Evolutionary conservation across 2,329 filamentous ascomycete species (phyloP).

Genomic region (Claviceps cyperi): DNA sequence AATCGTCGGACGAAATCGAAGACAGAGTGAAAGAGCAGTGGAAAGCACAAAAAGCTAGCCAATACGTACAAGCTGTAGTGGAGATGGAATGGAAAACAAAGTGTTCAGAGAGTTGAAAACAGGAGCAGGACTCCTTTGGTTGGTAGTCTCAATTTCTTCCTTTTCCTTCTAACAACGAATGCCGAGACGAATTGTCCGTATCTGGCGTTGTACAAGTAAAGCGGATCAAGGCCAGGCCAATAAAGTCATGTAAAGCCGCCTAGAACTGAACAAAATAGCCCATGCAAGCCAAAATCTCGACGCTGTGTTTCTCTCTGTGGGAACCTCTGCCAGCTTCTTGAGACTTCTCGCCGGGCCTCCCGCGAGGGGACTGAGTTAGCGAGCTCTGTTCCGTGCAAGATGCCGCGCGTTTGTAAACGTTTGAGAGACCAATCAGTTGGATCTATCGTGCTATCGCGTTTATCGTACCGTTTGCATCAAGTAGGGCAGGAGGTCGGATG

Average conservation of each 20-base stretch:
- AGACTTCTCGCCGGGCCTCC: neutral
- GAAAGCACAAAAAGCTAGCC: conserved; percentile 26
- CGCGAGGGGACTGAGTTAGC: neutral
- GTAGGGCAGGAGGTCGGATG: neutral
- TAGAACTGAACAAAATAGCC: neutral
- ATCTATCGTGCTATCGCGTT: neutral
- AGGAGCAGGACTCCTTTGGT: conserved; percentile 2
- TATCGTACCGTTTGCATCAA: neutral
- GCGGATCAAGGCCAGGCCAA: conserved; percentile 1
- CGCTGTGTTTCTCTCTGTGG: neutral
- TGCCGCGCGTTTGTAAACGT: neutral
- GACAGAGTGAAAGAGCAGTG: conserved; percentile 18
- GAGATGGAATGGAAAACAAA: conserved; percentile 3
- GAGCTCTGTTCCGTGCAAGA: neutral
- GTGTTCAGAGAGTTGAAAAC: conserved; percentile 2
- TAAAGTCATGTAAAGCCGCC: conserved; percentile 1
- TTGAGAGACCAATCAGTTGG: neutral
- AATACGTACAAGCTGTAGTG: conserved; percentile 37
- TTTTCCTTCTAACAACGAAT: conserved; percentile 5
- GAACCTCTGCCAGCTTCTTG: neutral
- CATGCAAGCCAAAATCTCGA: conserved; percentile 2
- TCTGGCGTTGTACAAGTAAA: conserved; percentile 4
- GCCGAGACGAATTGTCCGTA: conserved; percentile 2
- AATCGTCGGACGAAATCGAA: conserved; percentile 6
- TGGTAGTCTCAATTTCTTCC: conserved; percentile 4